Conservation (phyloP, 169 alveolate genomes). For the Plasmodium falciparum region DNA sequence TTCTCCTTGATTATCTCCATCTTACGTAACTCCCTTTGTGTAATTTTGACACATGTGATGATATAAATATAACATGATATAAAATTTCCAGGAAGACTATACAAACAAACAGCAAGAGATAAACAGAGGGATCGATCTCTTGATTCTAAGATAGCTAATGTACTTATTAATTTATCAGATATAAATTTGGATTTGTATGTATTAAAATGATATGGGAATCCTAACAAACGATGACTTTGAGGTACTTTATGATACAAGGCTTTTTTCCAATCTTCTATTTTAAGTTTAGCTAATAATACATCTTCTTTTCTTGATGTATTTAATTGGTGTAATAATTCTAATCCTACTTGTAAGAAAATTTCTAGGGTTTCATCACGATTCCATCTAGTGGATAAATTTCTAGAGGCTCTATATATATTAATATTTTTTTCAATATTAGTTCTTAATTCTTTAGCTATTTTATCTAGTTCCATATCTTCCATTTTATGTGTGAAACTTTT, state of each 20-base stretch:
- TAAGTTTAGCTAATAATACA: conserved; percentile 78
- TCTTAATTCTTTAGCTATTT: conserved; percentile 77
- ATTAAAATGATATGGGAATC: conserved; percentile 77
- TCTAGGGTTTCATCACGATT: conserved; percentile 85
- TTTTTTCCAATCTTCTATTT: conserved; percentile 88
- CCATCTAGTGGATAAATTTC: conserved; percentile 89
- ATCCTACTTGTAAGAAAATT: conserved; percentile 83
- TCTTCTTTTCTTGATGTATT: conserved; percentile 85
- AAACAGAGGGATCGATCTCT: conserved; percentile 61
- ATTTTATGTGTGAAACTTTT: conserved; percentile 71
- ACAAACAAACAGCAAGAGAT: conserved; percentile 69
- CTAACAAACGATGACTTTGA: conserved; percentile 80
- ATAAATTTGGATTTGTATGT: conserved; percentile 59
- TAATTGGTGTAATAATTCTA: conserved; percentile 83
- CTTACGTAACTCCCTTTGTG: conserved; percentile 45
- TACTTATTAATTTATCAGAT: conserved; percentile 69
- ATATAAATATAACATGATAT: conserved; percentile 49
- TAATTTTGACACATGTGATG: conserved; percentile 64
- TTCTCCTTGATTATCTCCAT: conserved; percentile 46
- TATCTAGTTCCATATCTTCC: conserved; percentile 81
- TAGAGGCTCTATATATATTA: conserved; percentile 85
- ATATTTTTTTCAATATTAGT: conserved; percentile 78
- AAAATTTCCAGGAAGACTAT: conserved; percentile 66
- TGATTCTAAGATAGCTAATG: conserved; percentile 64
- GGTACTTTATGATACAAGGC: conserved; percentile 87